Evolutionary conservation across 2,329 filamentous ascomycete species (phyloP).

Genomic region (Apiospora saccharicola): DNA sequence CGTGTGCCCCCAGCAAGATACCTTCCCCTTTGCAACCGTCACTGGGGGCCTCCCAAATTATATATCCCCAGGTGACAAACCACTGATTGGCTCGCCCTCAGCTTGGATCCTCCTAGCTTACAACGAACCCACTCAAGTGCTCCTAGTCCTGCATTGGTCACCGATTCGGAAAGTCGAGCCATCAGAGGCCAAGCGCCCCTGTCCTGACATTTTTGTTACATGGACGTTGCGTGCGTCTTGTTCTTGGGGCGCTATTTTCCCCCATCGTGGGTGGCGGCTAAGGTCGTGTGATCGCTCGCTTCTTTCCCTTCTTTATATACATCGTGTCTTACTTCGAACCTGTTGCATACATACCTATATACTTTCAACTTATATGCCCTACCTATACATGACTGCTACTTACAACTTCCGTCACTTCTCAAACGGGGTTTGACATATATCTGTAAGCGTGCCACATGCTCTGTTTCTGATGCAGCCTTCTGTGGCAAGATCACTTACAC

Average conservation of each 20-base stretch:
- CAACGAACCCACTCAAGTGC: not conserved
- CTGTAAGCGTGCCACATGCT: slow-evolving; percentile 6
- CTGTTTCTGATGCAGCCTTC: not conserved
- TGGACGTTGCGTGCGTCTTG: not conserved
- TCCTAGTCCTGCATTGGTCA: slow-evolving; percentile 23
- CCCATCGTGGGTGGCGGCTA: slow-evolving; percentile 6
- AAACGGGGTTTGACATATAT: not conserved
- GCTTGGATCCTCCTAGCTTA: slow-evolving; percentile 7
- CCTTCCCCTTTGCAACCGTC: slow-evolving; percentile 3
- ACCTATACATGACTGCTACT: not conserved
- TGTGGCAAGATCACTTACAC: slow-evolving; percentile 5
- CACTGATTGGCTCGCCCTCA: not conserved
- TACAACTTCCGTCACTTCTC: not conserved
- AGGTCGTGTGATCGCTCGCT: not conserved
- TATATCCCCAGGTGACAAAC: not conserved
- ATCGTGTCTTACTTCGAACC: not conserved
- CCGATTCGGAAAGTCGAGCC: slow-evolving; percentile 22
- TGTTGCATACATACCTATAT: not conserved
- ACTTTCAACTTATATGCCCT: not conserved
- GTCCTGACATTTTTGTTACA: slow-evolving; percentile 3
- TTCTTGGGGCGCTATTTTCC: not conserved
- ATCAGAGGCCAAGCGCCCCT: slow-evolving; percentile 13
- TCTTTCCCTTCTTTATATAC: not conserved
- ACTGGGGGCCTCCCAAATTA: not conserved
- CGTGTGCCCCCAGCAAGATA: not conserved